Base-by-base conservation (phyloP, 2,329 filamentous ascomycete species). In the Ramularia collo-cygni region DNA sequence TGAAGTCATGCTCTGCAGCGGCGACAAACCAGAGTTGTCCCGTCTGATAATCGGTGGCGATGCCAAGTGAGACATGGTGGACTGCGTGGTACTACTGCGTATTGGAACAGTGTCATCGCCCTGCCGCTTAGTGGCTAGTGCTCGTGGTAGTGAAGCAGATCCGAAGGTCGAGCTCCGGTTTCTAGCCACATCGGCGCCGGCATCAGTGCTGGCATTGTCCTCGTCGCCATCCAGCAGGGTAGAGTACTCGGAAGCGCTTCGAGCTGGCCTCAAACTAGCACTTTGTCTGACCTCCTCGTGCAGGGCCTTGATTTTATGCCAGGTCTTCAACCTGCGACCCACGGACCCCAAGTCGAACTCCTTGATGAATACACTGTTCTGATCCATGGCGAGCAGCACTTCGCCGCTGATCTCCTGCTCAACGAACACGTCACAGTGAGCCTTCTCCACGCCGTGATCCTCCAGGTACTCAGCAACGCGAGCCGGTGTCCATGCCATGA, bases 361-460 rank as follows among this genome's bases (percentile, higher is more conserved):
- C 59, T 95, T 95, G 69, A 96, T 82, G 61, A 95, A 94, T 12
- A 96, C 73, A 28, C 92, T 93, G 42, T 86, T 85, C 66, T 95
- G 90, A 55, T 95, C 88, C 86, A 96, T 94, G 38, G 85, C 86
- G 37, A 98, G 67, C 28, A 98, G 68, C 3, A 96, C 90, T 55
- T 96, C 89, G 35, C 92, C 92, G 2, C 85, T 82, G 42, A 98
- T 96, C 62, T 98, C 92, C 63, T 98, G 90, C 56, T 96, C 89
- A 52, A 83, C 75, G 57, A 98, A 98, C 3, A 96, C 85, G 50
- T 94, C 83, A 59, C 92, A 98, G 54, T 96, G 90, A 52, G 81
- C 81, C 55, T 82, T 79, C 61, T 96, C 90, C 6, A 96, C 83
- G 5, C 88, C 89, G 3, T 79, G 70, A 2, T 84, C 83, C 52